A percentile compares a stretch with the other conserved stretches of the same genome.
phyloP scores from a whole-genome alignment of 2,329 filamentous ascomycete genomes.

The Aspergillus sp. region DNA sequence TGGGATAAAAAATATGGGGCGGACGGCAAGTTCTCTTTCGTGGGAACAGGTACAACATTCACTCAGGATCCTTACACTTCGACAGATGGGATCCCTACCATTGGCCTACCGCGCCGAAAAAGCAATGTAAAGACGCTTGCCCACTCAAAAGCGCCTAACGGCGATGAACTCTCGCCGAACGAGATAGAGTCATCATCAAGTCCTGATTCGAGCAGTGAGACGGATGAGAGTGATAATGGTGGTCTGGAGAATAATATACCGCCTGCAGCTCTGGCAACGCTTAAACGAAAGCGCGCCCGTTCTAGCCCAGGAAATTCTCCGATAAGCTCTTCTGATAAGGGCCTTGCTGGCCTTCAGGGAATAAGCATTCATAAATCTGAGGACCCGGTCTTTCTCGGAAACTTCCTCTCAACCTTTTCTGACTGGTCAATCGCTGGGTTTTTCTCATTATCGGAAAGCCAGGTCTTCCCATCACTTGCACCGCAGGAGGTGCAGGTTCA shows the following conservation, averaged over 20 bases:
- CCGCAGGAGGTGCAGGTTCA: slow-evolving; percentile 38
- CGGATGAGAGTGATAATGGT: slow-evolving; percentile 29
- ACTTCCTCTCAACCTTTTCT: slow-evolving; percentile 39
- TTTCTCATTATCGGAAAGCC: slow-evolving; percentile 36
- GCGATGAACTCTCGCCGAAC: slow-evolving; percentile 8
- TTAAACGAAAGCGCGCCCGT: slow-evolving; percentile 38
- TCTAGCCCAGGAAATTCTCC: slow-evolving; percentile 33
- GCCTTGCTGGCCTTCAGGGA: slow-evolving; percentile 18
- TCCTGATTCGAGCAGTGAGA: slow-evolving; percentile 29
- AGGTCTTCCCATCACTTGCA: slow-evolving; percentile 31
- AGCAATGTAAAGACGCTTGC: slow-evolving; percentile 6
- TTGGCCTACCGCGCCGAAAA: slow-evolving; percentile 35
- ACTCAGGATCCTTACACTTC: slow-evolving; percentile 7
- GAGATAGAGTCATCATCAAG: slow-evolving; percentile 17
- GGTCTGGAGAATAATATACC: slow-evolving; percentile 22
- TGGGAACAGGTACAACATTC: slow-evolving; percentile 11
- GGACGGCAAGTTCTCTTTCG: slow-evolving; percentile 48
- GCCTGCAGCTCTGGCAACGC: slow-evolving; percentile 17
- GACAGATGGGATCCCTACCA: slow-evolving; percentile 35
- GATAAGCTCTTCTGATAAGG: slow-evolving; percentile 30
- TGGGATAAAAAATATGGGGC: slow-evolving; percentile 56
- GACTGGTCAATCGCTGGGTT: slow-evolving; percentile 43
- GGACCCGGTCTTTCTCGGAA: slow-evolving; percentile 37
- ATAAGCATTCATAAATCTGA: slow-evolving; percentile 25
- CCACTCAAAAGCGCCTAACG: slow-evolving; percentile 6